Base-by-base conservation (phyloP, 73 alveolate genomes). In the Paramecium octaurelia region DNA sequence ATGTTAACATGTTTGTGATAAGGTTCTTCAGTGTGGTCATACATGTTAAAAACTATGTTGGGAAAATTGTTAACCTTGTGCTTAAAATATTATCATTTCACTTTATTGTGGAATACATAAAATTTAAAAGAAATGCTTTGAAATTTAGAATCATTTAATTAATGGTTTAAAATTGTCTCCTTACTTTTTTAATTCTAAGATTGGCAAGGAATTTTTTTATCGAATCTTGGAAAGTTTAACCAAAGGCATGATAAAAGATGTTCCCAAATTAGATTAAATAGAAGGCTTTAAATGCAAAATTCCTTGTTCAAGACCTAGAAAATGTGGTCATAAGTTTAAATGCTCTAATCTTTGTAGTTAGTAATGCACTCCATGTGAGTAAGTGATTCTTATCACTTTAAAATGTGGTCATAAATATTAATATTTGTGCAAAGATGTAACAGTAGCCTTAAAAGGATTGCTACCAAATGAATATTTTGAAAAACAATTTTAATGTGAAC, bases 31-130 rank as follows among this genome's bases (percentile, higher is more conserved):
- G 16, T 94, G 97, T 87, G 97, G 97, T 7, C 99, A 96, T 91
- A 31, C 77, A 9, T 95, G 98, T 88, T 71, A 94, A 11, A 92
- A 91, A 83, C 71, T 34, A 40, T 96, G 99, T 76, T 44, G 94
- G 1, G 40, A 93, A 8, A 64, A 46, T 70, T 95, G 98, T 86
- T 20, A 90, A 21, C 84, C 87, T 23, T 96, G 99, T 75, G 20
- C 5, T 23, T 12, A 27, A 0, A 12, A 12, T 7, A 18, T 20
- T 31, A 7, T 2, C 4, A 27, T 16, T 23, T 8, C 9, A 23
- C 21, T 64, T 11, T 12, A 64, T 11, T 64, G 84, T 64, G 84
- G 84, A 14, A 48, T 12, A 6, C 84, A 64, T 64, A 6, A 6
- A 27, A 31, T 64, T 34, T 10, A 64, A 27, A 1, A 23, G 2